Evolutionary conservation across 768 basidiomycete species (phyloP).

Genomic region (Termitomyces sp.): DNA sequence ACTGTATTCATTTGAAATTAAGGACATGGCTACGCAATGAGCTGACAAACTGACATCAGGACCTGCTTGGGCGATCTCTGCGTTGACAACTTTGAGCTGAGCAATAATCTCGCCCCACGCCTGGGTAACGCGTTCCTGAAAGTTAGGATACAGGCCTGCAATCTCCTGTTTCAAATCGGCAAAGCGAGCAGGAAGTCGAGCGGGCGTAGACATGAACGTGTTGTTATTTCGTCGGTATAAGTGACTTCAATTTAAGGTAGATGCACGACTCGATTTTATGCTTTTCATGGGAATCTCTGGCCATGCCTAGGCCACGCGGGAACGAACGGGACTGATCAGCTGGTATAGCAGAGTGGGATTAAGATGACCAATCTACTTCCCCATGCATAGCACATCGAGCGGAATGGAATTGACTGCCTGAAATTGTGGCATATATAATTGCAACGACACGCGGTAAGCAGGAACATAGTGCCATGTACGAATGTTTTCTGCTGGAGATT

Average conservation of each 20-base stretch:
- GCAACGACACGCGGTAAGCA: background rate
- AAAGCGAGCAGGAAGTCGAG: constrained; percentile 43
- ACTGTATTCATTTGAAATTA: constrained; percentile 27
- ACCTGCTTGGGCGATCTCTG: constrained; percentile 40
- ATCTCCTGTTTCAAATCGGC: constrained; percentile 55
- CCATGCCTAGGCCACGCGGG: background rate
- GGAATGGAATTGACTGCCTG: background rate
- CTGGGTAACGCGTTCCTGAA: constrained; percentile 39
- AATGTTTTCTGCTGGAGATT: background rate
- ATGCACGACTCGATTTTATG: background rate
- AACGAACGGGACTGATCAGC: background rate
- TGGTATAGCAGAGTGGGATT: background rate
- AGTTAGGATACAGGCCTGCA: constrained; percentile 45
- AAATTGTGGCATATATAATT: background rate
- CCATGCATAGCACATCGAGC: background rate
- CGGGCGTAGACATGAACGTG: constrained; percentile 5
- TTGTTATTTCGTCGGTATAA: background rate
- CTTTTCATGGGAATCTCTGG: background rate
- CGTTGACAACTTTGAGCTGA: constrained; percentile 42
- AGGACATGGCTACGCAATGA: background rate
- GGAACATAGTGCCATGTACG: background rate
- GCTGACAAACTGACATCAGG: constrained; percentile 35
- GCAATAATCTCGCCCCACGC: constrained; percentile 57
- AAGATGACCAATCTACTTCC: background rate
- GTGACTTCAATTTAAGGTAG: background rate